These are phyloP conservation scores for Nicotiana sylvestris DNA, from an alignment of 257 asterid species.

Conservation along the genomic window DNA sequence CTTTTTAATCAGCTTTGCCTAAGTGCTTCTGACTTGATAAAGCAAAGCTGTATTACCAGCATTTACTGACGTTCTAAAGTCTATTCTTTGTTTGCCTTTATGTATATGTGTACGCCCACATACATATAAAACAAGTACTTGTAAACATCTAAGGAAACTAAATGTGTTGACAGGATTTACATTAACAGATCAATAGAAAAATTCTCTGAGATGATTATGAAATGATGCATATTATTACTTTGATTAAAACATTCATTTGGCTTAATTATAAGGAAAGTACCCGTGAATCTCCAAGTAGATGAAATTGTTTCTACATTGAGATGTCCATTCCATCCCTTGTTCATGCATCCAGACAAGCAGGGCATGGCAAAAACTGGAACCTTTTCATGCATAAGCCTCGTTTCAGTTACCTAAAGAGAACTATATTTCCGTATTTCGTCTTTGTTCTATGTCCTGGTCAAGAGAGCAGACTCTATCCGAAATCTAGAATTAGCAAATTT, in stretches of 20 bases:
- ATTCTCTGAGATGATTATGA: neutral
- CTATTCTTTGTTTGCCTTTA: neutral
- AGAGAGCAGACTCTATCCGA: neutral
- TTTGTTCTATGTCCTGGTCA: neutral
- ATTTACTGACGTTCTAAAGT: neutral
- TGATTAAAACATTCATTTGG: neutral
- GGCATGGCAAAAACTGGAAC: neutral
- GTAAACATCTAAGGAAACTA: neutral
- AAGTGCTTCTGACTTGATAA: neutral
- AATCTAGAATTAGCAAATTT: neutral
- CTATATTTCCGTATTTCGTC: neutral
- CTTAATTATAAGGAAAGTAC: neutral
- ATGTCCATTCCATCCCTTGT: neutral
- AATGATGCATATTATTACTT: neutral
- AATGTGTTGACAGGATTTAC: neutral
- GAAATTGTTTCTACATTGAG: neutral
- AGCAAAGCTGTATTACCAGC: neutral
- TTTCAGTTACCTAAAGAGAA: neutral
- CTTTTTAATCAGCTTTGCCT: neutral
- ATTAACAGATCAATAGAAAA: neutral
- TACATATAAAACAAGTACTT: neutral
- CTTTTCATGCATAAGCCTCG: neutral
- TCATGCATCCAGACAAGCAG: neutral
- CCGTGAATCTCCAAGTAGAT: conserved; percentile 2
- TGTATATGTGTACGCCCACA: neutral